These are phyloP conservation scores for Trypanosoma vivax DNA, from an alignment of 208 protist genomes.

Conservation along the genomic window DNA sequence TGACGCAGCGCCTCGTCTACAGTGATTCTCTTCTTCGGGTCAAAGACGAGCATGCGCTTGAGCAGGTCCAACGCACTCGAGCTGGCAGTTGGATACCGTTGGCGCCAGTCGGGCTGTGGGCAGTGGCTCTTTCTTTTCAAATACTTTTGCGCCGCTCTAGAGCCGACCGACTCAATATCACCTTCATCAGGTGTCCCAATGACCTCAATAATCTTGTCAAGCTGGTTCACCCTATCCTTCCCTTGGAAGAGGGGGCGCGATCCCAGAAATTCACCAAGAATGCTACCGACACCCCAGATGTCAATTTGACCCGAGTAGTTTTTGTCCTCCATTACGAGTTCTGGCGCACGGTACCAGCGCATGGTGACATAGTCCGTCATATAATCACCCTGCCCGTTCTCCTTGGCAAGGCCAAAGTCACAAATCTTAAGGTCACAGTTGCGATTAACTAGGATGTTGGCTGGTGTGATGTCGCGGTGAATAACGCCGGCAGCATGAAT, in stretches of 20 bases:
- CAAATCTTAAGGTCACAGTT: conserved; percentile 97
- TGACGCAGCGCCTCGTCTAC: conserved; percentile 88
- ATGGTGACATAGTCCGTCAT: conserved; percentile 95
- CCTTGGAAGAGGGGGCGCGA: conserved; percentile 84
- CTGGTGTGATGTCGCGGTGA: conserved; percentile 95
- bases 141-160: conserved; percentile 82
- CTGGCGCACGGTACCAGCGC: conserved; percentile 93
- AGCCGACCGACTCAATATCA: conserved; percentile 77
- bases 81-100: conserved; percentile 75
- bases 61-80: conserved; percentile 85
- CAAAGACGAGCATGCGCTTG: conserved; percentile 88
- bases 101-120: conserved; percentile 45
- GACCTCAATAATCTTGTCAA: conserved; percentile 90
- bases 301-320: conserved; percentile 89
- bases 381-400: conserved; percentile 79
- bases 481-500: conserved; percentile 93
- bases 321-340: conserved; percentile 90
- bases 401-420: conserved; percentile 91
- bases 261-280: conserved; percentile 84
- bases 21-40: conserved; percentile 88
- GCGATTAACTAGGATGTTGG: conserved; percentile 94
- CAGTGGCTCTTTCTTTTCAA: conserved; percentile 65
- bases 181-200: conserved; percentile 86
- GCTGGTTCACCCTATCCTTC: conserved; percentile 84
- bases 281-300: conserved; percentile 89